These are phyloP conservation scores for Trametes coccinea DNA, from an alignment of 768 basidiomycete genomes.

Conservation along the genomic window DNA sequence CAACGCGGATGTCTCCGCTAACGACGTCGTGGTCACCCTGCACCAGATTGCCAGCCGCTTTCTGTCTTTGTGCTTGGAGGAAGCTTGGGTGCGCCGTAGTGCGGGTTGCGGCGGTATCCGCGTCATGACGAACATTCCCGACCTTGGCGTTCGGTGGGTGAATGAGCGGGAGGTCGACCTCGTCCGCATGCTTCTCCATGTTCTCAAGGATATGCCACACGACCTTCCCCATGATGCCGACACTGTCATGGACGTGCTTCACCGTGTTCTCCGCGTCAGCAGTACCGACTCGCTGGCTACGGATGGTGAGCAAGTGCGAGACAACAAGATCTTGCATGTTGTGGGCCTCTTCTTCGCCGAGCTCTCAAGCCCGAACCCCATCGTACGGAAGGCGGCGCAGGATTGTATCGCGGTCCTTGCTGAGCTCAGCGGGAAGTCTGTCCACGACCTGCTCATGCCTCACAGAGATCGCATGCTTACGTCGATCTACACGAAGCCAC, in stretches of 20 bases:
- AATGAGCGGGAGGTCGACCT: constrained; percentile 87
- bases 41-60: constrained; percentile 85
- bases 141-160: constrained; percentile 76
- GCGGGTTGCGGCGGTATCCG: constrained; percentile 88
- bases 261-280: constrained; percentile 62
- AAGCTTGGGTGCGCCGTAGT: constrained; percentile 85
- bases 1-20: constrained; percentile 45
- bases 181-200: constrained; percentile 84
- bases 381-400: constrained; percentile 84
- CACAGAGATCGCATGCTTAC: constrained; percentile 87
- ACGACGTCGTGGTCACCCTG: constrained; percentile 65
- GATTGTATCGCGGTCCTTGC: constrained; percentile 78
- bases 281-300: constrained; percentile 38
- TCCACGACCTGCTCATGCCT: constrained; percentile 77
- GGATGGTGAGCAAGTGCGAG: constrained; percentile 22
- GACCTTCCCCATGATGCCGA: constrained; percentile 84
- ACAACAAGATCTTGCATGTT: constrained; percentile 62
- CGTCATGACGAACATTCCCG: constrained; percentile 71
- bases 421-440: constrained; percentile 65
- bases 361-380: constrained; percentile 80
- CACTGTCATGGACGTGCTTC: constrained; percentile 76
- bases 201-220: constrained; percentile 91
- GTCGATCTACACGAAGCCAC: constrained; percentile 93
- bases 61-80: constrained; percentile 85
- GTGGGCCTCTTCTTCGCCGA: constrained; percentile 87